phyloP scores from a whole-genome alignment of 129 eudicot species.

The Gnaphalium uliginosum region DNA sequence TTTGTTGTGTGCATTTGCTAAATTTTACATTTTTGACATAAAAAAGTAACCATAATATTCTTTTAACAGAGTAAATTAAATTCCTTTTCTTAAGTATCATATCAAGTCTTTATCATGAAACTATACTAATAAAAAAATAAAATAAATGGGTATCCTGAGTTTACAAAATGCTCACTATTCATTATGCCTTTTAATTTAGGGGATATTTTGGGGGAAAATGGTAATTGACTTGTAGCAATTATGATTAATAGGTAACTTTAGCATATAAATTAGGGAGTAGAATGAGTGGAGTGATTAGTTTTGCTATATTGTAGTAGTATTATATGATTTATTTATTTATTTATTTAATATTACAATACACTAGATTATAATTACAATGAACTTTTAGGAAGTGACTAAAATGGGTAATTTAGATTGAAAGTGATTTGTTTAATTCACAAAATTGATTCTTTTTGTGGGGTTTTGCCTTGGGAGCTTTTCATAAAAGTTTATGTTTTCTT shows the following conservation, averaged over 20 bases:
- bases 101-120: neutral
- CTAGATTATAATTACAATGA: too few relatives aligned
- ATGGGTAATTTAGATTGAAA: neutral
- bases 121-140: too few relatives aligned
- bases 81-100: neutral
- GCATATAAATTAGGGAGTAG: neutral
- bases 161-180: neutral
- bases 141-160: neutral
- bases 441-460: conserved; percentile 42
- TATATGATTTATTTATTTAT: neutral
- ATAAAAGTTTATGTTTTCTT: conserved; percentile 33
- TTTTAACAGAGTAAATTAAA: neutral
- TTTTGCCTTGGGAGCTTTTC: conserved; percentile 37
- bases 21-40: neutral
- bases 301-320: neutral
- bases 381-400: conserved; percentile 11
- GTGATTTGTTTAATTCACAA: conserved; percentile 30
- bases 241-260: neutral
- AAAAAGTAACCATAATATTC: conserved; percentile 7
- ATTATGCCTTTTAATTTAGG: neutral
- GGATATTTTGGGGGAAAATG: neutral
- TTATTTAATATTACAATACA: too few relatives aligned
- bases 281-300: conserved; percentile 7
- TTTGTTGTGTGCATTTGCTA: conserved; percentile 19
- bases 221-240: too few relatives aligned